Evolutionary conservation across 2,329 filamentous ascomycete species (phyloP).

Genomic region (Monosporascus sp.): DNA sequence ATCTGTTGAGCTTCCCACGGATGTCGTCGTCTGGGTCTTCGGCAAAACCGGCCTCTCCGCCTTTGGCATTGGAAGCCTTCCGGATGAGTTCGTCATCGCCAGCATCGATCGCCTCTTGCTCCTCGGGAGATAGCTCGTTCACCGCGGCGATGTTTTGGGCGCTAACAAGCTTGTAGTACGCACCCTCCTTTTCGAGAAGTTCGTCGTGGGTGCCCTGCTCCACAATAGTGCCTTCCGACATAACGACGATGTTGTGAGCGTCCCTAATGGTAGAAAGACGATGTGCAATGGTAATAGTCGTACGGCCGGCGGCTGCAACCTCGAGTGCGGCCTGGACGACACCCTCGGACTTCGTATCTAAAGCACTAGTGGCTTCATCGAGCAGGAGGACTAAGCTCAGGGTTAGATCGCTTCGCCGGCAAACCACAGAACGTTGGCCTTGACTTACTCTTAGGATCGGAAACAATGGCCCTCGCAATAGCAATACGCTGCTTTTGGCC

Average conservation of each 20-base stretch:
- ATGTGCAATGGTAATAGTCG: slow-evolving; percentile 94
- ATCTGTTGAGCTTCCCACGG: slow-evolving; percentile 50
- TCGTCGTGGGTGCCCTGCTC: slow-evolving; percentile 88
- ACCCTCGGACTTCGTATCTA: slow-evolving; percentile 92
- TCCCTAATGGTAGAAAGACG: slow-evolving; percentile 90
- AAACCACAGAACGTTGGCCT: background rate
- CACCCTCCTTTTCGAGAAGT: slow-evolving; percentile 62
- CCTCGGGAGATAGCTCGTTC: slow-evolving; percentile 47
- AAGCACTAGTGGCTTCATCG: slow-evolving; percentile 88
- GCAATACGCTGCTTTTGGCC: slow-evolving; percentile 97
- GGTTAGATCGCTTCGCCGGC: slow-evolving; percentile 8
- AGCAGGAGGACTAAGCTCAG: slow-evolving; percentile 63
- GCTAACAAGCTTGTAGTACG: slow-evolving; percentile 81
- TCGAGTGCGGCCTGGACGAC: slow-evolving; percentile 92
- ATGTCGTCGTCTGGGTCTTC: slow-evolving; percentile 61
- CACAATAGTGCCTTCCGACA: slow-evolving; percentile 77
- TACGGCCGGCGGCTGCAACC: slow-evolving; percentile 76
- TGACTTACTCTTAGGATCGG: slow-evolving; percentile 68
- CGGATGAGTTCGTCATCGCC: slow-evolving; percentile 47
- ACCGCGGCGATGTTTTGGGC: slow-evolving; percentile 74
- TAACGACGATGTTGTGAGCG: slow-evolving; percentile 93
- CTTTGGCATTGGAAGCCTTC: slow-evolving; percentile 35
- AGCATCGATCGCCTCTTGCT: slow-evolving; percentile 45
- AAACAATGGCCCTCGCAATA: slow-evolving; percentile 85
- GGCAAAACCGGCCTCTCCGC: slow-evolving; percentile 33